These are phyloP conservation scores for Articulospora tetracladia DNA, from an alignment of 495 filamentous ascomycete genomes.

Conservation along the genomic window DNA sequence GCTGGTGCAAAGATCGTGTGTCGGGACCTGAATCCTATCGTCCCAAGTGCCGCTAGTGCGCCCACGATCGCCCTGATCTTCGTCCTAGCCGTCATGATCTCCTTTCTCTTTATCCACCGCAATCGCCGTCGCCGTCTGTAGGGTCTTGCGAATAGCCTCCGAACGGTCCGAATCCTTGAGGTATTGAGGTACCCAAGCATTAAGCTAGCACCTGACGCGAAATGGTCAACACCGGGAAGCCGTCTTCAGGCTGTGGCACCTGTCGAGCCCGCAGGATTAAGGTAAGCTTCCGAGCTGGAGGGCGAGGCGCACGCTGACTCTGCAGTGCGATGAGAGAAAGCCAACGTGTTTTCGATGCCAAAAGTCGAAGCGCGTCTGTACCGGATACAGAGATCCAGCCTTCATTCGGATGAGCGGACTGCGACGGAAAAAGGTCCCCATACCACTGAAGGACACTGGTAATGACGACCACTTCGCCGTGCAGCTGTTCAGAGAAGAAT, in stretches of 20 bases:
- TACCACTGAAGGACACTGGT: constrained; percentile 32
- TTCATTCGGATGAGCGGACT: constrained; percentile 64
- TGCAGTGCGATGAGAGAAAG: constrained; percentile 64
- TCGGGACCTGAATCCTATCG: neutral
- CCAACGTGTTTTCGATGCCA: constrained; percentile 65
- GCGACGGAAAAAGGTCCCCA: constrained; percentile 39
- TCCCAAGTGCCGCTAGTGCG: neutral
- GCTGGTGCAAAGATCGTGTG: neutral
- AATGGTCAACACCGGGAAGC: constrained; percentile 75
- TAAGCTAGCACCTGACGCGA: neutral
- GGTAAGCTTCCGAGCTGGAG: constrained; percentile 37
- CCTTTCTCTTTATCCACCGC: too few relatives aligned
- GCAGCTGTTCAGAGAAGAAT: neutral
- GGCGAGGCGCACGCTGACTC: neutral
- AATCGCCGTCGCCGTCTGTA: too few relatives aligned
- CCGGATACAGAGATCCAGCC: constrained; percentile 61
- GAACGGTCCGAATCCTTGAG: too few relatives aligned
- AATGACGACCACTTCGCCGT: neutral
- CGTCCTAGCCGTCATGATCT: neutral
- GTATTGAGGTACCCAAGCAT: too few relatives aligned
- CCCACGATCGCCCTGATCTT: neutral
- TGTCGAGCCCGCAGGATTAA: constrained; percentile 68
- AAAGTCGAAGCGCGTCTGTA: constrained; percentile 62
- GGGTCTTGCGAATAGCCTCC: too few relatives aligned
- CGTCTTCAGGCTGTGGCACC: constrained; percentile 68